Evolutionary conservation across 78 protist genomes (phyloP).

Genomic region (Salpingoeca rosetta): DNA sequence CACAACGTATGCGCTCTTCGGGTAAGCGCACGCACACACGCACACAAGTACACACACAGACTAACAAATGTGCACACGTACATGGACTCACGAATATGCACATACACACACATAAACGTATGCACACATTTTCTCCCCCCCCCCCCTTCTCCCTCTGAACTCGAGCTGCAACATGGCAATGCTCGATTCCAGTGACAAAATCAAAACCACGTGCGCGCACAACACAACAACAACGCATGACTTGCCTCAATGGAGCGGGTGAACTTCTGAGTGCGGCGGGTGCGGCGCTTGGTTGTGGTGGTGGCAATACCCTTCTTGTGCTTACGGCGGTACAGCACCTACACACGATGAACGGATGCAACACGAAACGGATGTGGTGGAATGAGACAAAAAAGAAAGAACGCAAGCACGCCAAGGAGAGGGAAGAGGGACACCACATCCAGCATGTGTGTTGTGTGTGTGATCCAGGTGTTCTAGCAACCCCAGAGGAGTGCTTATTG

Average conservation of each 20-base stretch:
- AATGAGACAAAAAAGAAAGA: too few relatives aligned
- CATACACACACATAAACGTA: background rate
- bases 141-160: background rate
- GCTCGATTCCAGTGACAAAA: background rate
- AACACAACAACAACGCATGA: background rate
- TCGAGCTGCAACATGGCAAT: background rate
- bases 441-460: too few relatives aligned
- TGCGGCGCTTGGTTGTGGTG: conserved; percentile 9
- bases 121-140: background rate
- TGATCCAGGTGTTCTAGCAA: too few relatives aligned
- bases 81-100: background rate
- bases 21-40: background rate
- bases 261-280: conserved; percentile 35
- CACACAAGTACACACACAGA: background rate
- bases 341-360: too few relatives aligned
- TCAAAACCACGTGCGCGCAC: background rate
- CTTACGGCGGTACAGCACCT: conserved; percentile 50
- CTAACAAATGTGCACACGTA: background rate
- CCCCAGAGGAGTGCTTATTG: too few relatives aligned
- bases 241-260: conserved; percentile 23
- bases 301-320: conserved; percentile 43
- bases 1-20: too few relatives aligned
- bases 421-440: too few relatives aligned
- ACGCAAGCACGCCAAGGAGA: too few relatives aligned
- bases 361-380: too few relatives aligned